Evolutionary conservation across 805 yeast species (phyloP), one percentile per base, ranked within the genome.

Genomic region (Metschnikowia gruessii): DNA sequence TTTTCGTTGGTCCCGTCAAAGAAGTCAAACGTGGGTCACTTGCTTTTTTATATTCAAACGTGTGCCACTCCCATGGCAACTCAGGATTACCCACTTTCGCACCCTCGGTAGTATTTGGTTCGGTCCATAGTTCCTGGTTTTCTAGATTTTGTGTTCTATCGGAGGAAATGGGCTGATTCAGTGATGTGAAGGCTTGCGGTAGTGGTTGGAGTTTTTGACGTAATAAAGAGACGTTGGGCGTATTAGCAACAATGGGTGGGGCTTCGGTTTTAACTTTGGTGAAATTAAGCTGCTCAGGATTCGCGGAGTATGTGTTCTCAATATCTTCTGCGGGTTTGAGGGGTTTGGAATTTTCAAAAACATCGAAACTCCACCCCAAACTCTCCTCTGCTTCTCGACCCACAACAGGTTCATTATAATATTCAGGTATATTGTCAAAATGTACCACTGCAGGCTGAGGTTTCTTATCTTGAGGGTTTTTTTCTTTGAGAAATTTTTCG

Each of bases 31-130:
- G 30, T 3, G 36, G 10, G 15, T 31, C 21, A 15, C 16, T 22
- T 18, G 31, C 16, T 24, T 22, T 15, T 22, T 28, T 37, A 28
- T 37, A 37, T 31, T 42, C 41, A n/a, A 42, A 21, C 4, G 41
- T 12, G 16, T 42, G 41, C 46, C 46, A 42, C 26, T 42, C 46
- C 46, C 46, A 42, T 10, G 46, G 46, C 13, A 42, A n/a, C 35
- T 19, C 41, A 1, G 15, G 15, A 15, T 36, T 29, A 2, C 11
- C 24, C 16, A 29, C 19, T 13, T 22, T 30, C n/a, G 32, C 19
- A 4, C 24, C 37, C 11, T 37, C 41, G 13, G 22, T 12, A 12
- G 13, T 6, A 30, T 36, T 22, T 9, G 9, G 8, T 4, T 13
- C 22, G 28, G 6, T 11, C 46, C 41, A 37, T 10, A 10, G 5